These are phyloP conservation scores for Pseudotsuga menziesii DNA, from an alignment of 75 land plant species.

Conservation along the genomic window DNA sequence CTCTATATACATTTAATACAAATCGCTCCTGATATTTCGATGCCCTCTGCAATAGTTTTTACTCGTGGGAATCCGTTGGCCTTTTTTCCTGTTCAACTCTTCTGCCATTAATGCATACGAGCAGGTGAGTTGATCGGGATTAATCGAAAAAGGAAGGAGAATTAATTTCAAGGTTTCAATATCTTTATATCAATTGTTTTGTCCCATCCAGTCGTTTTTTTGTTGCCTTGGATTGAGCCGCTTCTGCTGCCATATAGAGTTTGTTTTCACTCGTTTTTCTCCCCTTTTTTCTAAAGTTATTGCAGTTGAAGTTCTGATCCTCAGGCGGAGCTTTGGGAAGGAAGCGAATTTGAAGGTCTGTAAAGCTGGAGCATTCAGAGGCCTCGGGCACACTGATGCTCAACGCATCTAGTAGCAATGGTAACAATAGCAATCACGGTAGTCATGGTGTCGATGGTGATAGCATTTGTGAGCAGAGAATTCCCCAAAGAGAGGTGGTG, in stretches of 20 bases:
- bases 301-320: neutral
- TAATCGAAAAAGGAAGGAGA: too few species aligned
- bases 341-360: neutral
- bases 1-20: neutral
- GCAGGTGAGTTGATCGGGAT: too few species aligned
- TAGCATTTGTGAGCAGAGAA: neutral
- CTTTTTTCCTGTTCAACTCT: neutral
- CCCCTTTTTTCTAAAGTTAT: too few species aligned
- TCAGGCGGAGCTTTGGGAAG: constrained; percentile 8
- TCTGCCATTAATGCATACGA: too few species aligned
- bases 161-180: neutral
- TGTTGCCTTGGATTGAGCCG: constrained; percentile 3
- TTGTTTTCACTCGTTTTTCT: neutral
- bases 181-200: neutral
- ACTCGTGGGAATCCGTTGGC: neutral
- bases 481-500: constrained; percentile 5
- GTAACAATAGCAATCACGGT: neutral
- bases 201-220: neutral
- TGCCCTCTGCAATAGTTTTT: neutral
- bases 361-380: constrained; percentile 7
- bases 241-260: neutral
- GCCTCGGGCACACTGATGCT: neutral
- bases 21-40: neutral
- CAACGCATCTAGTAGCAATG: constrained; percentile 3
- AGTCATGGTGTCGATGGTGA: neutral